Evolutionary conservation across 257 asterid genomes (phyloP).

Genomic region (Nicotiana tomentosiformis): DNA sequence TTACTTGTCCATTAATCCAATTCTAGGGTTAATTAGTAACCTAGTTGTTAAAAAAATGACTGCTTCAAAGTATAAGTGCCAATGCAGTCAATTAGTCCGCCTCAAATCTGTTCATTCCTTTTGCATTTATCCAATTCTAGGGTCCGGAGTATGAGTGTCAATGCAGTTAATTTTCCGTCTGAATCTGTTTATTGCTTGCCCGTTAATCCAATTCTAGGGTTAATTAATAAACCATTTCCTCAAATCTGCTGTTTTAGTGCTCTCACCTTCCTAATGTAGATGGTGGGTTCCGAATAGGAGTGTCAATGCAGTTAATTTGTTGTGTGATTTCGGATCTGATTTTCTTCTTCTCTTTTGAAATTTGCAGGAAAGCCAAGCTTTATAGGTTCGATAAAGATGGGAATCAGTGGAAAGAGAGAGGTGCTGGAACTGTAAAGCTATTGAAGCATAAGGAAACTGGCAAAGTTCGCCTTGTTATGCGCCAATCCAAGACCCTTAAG

Average conservation of each 20-base stretch:
- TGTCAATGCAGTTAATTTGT: not conserved
- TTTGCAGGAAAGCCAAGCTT: constrained; percentile 38
- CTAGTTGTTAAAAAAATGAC: not conserved
- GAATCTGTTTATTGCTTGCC: not conserved
- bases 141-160: not conserved
- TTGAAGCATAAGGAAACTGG: constrained; percentile 38
- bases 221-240: not conserved
- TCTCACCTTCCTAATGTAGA: not conserved
- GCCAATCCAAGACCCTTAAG: constrained; percentile 48
- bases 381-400: constrained; percentile 45
- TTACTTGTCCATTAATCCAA: not conserved
- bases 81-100: not conserved
- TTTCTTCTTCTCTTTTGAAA: not conserved
- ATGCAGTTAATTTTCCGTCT: not conserved
- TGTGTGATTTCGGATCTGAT: not conserved
- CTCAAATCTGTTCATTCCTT: not conserved
- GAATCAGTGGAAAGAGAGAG: constrained; percentile 54
- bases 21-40: not conserved
- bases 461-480: constrained; percentile 49
- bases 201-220: constrained; percentile 15
- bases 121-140: constrained; percentile 13
- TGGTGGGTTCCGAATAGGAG: not conserved
- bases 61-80: not conserved
- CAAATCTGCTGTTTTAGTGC: not conserved
- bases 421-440: constrained; percentile 40